Base-by-base conservation (phyloP, 1,139 yeast species). In the Candida smagusa region DNA sequence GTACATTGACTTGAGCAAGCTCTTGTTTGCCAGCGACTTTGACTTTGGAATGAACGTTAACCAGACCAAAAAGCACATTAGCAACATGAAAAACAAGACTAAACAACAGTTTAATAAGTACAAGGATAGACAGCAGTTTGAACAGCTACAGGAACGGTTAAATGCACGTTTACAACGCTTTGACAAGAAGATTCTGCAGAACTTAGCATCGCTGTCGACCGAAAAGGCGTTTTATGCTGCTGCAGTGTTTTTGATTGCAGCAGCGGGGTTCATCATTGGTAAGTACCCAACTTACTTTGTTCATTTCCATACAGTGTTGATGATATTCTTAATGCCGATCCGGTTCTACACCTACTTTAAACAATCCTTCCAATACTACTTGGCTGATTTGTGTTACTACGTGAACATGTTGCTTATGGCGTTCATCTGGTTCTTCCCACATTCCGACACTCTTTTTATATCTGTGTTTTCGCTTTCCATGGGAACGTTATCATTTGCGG, bases 341-440 rank as follows among this genome's bases (percentile, higher is more conserved):
- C 68, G 98, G 39, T 75, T 84, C 51, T 83, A 88, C 61, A 79
- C 95, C 0, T 92, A 87, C 61, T 84, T 83, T 63, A 85, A 85
- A 56, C 74, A 72, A 36, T 77, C 85, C 11, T 88, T 74, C 62
- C 96, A 90, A 46, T 92, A 87, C 61, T 92, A 81, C 56, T 68
- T 92, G 57, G 97, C 96, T 0, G 98, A 92, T 59, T 69, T 92
- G 48, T 92, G 98, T 61, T 92, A 92, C 59, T 92, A 84, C 59
- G 97, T 87, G 34, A 92, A 92, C 53, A 50, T 78, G 22, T 64
- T 92, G 42, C 64, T 86, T 32, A 56, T 90, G 53, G 46, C 79
- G 1, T 92, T 78, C 53, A 73, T 92, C 30, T 92, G 97, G 97
- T 68, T 79, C 6, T 79, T 82, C 46, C 97, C 98, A 0, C 55